Percentiles rank a stretch among this genome's conserved stretches.
These are phyloP conservation scores for Ceratonia siliqua DNA, from an alignment of 306 rosid species.

Conservation along the genomic window DNA sequence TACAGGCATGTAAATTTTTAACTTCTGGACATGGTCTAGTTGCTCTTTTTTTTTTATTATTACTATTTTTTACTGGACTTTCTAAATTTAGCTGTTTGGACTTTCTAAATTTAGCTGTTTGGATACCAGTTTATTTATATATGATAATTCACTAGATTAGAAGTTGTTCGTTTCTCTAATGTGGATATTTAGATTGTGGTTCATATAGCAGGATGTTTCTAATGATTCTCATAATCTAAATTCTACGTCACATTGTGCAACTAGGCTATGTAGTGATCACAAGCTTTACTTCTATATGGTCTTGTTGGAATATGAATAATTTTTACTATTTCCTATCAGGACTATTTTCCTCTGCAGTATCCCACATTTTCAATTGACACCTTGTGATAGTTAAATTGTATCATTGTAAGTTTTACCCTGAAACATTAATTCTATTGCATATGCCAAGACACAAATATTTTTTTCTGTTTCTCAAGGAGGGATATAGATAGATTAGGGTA, in stretches of 20 bases:
- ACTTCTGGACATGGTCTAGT: conserved; percentile 21
- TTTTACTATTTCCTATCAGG: conserved; percentile 11
- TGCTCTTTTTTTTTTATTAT: too few relatives aligned
- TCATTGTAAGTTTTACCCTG: background rate
- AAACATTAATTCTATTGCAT: background rate
- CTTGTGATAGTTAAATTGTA: background rate
- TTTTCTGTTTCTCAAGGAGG: conserved; percentile 4
- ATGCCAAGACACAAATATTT: conserved; percentile 3
- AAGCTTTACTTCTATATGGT: conserved; percentile 9
- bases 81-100: background rate
- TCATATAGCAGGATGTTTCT: background rate
- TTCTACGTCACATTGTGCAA: conserved; percentile 13
- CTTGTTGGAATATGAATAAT: conserved; percentile 17
- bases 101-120: conserved; percentile 3
- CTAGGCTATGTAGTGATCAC: background rate
- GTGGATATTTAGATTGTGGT: background rate
- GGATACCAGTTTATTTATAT: conserved; percentile 10
- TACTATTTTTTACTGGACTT: conserved; percentile 8
- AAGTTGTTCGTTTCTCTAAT: background rate
- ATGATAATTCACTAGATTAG: background rate
- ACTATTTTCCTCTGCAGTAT: background rate
- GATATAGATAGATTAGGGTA: background rate
- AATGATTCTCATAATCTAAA: conserved; percentile 7
- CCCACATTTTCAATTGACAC: background rate
- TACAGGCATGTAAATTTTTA: conserved; percentile 64